phyloP scores from a whole-genome alignment of 2,329 filamentous ascomycete genomes.

The Juglanconis oblonga region DNA sequence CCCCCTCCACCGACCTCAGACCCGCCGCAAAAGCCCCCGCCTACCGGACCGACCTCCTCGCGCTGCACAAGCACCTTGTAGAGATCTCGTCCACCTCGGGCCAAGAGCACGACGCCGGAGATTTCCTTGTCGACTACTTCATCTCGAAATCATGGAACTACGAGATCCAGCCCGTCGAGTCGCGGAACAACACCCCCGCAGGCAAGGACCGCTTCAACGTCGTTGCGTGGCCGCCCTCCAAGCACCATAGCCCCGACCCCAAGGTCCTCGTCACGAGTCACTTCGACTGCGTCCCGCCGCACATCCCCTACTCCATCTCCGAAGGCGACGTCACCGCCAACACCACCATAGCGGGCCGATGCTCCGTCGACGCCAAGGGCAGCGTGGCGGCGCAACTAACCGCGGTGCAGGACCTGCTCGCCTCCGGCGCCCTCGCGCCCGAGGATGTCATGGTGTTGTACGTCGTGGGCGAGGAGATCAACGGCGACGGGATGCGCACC shows the following conservation, averaged over 20 bases:
- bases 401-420: conserved; percentile 58
- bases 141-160: conserved; percentile 41
- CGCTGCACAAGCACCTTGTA: conserved; percentile 73
- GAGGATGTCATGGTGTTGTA: conserved; percentile 60
- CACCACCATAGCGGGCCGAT: conserved; percentile 66
- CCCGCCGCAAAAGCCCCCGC: conserved; percentile 22
- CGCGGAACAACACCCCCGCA: conserved; percentile 29
- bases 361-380: conserved; percentile 70
- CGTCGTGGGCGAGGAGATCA: conserved; percentile 79
- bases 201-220: conserved; percentile 64
- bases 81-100: conserved; percentile 69
- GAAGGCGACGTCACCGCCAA: conserved; percentile 40
- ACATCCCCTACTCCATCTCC: conserved; percentile 64
- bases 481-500: conserved; percentile 74
- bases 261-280: conserved; percentile 69
- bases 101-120: conserved; percentile 65
- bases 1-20: too few species aligned
- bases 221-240: conserved; percentile 61
- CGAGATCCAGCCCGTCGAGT: conserved; percentile 39
- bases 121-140: conserved; percentile 68
- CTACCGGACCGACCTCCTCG: conserved; percentile 56
- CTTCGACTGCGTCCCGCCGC: conserved; percentile 76
- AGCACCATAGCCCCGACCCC: conserved; percentile 42
- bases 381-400: conserved; percentile 71
- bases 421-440: conserved; percentile 21